Base-by-base conservation (phyloP, 2,329 filamentous ascomycete species). In the Lachnellula hyalina region DNA sequence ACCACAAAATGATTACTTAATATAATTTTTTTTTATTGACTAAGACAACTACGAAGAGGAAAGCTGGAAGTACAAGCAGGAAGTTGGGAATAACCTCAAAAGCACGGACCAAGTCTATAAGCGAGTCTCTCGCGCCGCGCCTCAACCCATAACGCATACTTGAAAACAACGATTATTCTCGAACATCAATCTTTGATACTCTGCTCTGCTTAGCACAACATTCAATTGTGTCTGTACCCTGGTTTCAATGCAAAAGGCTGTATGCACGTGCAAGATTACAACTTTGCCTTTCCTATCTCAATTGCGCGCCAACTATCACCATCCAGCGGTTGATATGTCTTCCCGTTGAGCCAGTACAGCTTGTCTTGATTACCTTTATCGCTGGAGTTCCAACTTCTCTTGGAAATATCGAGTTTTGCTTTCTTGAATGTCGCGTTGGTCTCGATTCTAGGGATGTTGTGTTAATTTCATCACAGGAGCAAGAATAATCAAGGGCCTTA, bases 341-440 rank as follows among this genome's bases (percentile, higher is more conserved):
- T 69, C 2, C 71, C 70, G 50, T 76, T 71, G 32, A 78, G 59
- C 73, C 74, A 77, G 55, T 74, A 77, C 44, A 77, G 55, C 21
- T 65, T 67, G 56, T 76, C 73, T 1, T 65, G 47, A 41, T 62
- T 69, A 1, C 62, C 65, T 35, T 62, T 65, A 32, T 70, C 67
- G 1, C 58, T 59, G 6, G 62, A 63, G 51, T 70, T 64, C 75
- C 74, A 77, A 15, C 67, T 65, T 50, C 73, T 73, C 59, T 73
- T 74, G 25, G 70, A 63, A 25, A 77, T 58, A 8, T 74, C 73
- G 7, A 68, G 70, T 61, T 77, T 77, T 2, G 73, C 72, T 58
- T 78, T 75, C 59, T 78, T 78, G 67, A 78, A 77, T 5, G 75
- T 78, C n/a, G 73, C 75, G 45, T 73, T 73, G 1, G 73, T 73